A percentile compares a stretch with the other conserved stretches of the same genome.
phyloP scores from a whole-genome alignment of 2,329 filamentous ascomycete species.

The Cladophialophora yegresii region DNA sequence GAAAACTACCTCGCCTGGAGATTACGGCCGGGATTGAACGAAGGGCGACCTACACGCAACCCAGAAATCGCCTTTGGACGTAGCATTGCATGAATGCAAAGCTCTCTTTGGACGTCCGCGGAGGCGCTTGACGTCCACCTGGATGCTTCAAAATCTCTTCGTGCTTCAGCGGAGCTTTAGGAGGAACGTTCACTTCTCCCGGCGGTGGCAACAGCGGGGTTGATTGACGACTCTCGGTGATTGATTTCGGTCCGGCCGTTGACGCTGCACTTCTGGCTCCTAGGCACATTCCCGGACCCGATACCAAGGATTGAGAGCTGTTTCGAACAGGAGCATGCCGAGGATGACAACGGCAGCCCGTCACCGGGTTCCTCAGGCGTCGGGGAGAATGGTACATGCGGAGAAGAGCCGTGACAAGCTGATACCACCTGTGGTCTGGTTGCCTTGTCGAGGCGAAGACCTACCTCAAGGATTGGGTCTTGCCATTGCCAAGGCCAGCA shows the following conservation, averaged over 20 bases:
- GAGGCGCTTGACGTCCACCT: neutral
- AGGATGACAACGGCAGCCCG: too few species aligned
- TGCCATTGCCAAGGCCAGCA: neutral
- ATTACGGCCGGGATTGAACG: neutral
- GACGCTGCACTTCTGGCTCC: neutral
- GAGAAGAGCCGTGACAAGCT: neutral
- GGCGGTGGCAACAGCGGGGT: neutral
- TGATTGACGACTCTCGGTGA: neutral
- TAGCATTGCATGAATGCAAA: neutral
- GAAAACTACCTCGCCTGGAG: constrained; percentile 6
- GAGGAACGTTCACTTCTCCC: neutral
- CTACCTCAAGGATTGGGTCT: neutral
- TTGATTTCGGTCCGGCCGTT: neutral
- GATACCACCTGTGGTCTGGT: neutral
- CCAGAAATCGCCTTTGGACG: neutral
- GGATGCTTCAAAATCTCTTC: neutral
- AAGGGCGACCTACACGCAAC: neutral
- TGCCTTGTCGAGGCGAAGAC: neutral
- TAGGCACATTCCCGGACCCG: neutral
- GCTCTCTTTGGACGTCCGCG: neutral
- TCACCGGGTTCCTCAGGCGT: neutral
- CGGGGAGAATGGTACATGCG: neutral
- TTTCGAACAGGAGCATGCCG: neutral
- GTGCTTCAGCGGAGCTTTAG: neutral
- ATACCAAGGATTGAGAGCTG: neutral